Evolutionary conservation across 1,284 basidiomycete genomes (phyloP).

Genomic region (Boletellus deceptivus): DNA sequence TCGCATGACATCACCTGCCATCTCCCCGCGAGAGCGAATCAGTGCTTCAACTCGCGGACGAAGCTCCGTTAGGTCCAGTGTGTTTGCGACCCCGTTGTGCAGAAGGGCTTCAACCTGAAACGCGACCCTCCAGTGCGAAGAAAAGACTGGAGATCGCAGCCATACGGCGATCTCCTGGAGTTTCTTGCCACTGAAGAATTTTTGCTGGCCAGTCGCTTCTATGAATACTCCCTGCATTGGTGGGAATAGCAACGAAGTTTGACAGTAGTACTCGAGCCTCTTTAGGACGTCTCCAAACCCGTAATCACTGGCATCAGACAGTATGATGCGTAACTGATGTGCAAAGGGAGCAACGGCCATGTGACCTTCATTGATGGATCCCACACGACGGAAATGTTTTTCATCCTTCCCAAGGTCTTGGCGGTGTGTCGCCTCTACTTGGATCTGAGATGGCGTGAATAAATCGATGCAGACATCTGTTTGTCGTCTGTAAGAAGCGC

Average conservation of each 20-base stretch:
- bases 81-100: slow-evolving; percentile 56
- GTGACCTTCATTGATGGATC: slow-evolving; percentile 54
- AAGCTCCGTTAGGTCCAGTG: slow-evolving; percentile 50
- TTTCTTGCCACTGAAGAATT: slow-evolving; percentile 48
- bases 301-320: slow-evolving; percentile 40
- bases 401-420: slow-evolving; percentile 31
- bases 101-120: slow-evolving; percentile 71
- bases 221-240: slow-evolving; percentile 38
- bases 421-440: slow-evolving; percentile 52
- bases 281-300: slow-evolving; percentile 39
- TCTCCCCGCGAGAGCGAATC: slow-evolving; percentile 29
- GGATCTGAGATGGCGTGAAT: slow-evolving; percentile 58
- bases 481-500: slow-evolving; percentile 2
- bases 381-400: slow-evolving; percentile 51
- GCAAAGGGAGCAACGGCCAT: slow-evolving; percentile 58
- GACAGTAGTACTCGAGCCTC: slow-evolving; percentile 52
- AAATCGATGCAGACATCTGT: slow-evolving; percentile 66
- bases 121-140: slow-evolving; percentile 51
- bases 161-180: slow-evolving; percentile 45
- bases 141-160: slow-evolving; percentile 41
- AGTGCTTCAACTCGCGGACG: slow-evolving; percentile 43
- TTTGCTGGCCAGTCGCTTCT: slow-evolving; percentile 42
- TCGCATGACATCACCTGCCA: slow-evolving; percentile 49
- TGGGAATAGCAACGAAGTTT: slow-evolving; percentile 46
- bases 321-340: slow-evolving; percentile 59